Evolutionary conservation across 164 flowering plant genomes (phyloP).

Genomic region (Vitis labrusca): DNA sequence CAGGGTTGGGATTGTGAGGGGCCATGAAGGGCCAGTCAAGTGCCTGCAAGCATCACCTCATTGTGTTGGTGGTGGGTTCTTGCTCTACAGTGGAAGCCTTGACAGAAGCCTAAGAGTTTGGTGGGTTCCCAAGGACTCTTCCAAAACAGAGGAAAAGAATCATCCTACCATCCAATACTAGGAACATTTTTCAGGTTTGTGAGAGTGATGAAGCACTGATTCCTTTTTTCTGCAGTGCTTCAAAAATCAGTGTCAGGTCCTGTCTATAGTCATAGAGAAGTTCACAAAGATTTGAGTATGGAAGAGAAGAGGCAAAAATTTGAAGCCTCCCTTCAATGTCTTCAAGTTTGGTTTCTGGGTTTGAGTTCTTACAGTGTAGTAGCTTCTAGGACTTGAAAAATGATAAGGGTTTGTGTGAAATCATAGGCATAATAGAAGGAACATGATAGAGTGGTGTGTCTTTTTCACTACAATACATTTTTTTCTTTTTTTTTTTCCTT

Average conservation of each 20-base stretch:
- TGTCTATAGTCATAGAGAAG: not conserved
- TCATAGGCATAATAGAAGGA: not conserved
- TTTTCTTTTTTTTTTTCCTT: not conserved
- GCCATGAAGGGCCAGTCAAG: slow-evolving; percentile 93
- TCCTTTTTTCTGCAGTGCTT: slow-evolving; percentile 31
- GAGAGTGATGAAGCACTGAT: slow-evolving; percentile 15
- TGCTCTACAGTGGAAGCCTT: slow-evolving; percentile 95
- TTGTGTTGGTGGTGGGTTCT: slow-evolving; percentile 74
- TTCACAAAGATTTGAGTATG: not conserved
- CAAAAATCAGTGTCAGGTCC: slow-evolving; percentile 2
- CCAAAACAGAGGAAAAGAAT: not conserved
- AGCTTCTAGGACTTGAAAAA: not conserved
- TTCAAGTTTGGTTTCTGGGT: not conserved
- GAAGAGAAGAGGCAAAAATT: not conserved
- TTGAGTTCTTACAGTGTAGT: not conserved
- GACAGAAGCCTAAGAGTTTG: slow-evolving; percentile 89
- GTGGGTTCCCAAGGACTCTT: slow-evolving; percentile 78
- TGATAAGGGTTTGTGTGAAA: slow-evolving; percentile 4
- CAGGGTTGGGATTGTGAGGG: slow-evolving; percentile 52
- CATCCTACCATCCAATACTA: slow-evolving; percentile 5
- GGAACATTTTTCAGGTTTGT: slow-evolving; percentile 2
- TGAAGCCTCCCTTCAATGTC: not conserved
- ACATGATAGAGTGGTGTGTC: slow-evolving; percentile 2
- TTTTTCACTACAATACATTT: not conserved
- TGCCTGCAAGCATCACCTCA: slow-evolving; percentile 73